Conservation (phyloP, 495 filamentous ascomycete genomes). For the Aspergillus nidulans region DNA sequence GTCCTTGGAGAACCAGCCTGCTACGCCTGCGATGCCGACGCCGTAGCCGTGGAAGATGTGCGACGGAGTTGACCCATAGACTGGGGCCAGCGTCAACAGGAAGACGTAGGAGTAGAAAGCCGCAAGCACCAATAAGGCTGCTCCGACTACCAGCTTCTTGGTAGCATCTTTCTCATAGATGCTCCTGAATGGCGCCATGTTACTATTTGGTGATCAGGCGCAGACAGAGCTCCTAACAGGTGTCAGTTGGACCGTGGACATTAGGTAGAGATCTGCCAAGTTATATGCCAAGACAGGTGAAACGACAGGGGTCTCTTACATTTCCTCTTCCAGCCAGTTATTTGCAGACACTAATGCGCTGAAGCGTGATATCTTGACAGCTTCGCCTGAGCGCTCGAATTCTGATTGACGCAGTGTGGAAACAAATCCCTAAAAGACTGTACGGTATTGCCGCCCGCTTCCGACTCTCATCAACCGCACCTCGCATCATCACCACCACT, state of each 20-base stretch:
- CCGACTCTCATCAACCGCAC: slow-evolving; percentile 10
- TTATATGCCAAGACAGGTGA: slow-evolving; percentile 7
- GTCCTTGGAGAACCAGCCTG: slow-evolving; percentile 57
- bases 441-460: slow-evolving; percentile 34
- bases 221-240: slow-evolving; percentile 4
- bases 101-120: slow-evolving; percentile 73
- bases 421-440: no score
- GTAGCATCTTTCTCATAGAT: slow-evolving; percentile 26
- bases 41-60: slow-evolving; percentile 65
- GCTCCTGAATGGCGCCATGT: slow-evolving; percentile 26
- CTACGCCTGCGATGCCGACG: slow-evolving; percentile 56
- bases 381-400: background rate
- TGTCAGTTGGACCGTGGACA: background rate
- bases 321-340: slow-evolving; percentile 17
- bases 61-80: slow-evolving; percentile 77
- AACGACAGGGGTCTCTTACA: slow-evolving; percentile 18
- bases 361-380: background rate
- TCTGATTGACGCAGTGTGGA: background rate
- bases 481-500: background rate
- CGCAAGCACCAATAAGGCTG: slow-evolving; percentile 58
- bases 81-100: slow-evolving; percentile 69
- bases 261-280: background rate
- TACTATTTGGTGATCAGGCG: background rate
- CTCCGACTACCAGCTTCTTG: slow-evolving; percentile 28
- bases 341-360: background rate